Percentiles rank a stretch among this genome's conserved stretches.
Conservation (phyloP, 2,329 filamentous ascomycete species). For the Hypoxylon sp. region DNA sequence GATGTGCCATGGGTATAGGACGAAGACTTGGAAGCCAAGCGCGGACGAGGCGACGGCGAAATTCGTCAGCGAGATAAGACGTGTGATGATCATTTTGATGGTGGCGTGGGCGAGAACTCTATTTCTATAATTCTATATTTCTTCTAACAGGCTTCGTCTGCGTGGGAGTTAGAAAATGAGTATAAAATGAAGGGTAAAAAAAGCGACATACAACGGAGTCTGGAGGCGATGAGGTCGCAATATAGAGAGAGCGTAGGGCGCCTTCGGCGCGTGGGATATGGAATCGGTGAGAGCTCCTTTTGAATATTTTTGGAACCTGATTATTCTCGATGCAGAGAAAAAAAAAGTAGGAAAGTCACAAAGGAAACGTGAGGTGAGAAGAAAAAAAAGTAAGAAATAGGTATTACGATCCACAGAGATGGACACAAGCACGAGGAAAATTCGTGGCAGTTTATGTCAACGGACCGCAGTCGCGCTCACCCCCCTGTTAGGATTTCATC, state of each 20-base stretch:
- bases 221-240: constrained; percentile 33
- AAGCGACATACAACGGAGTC: constrained; percentile 33
- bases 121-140: constrained; percentile 26
- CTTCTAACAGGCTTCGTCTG: constrained; percentile 35
- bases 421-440: constrained; percentile 27
- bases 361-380: constrained; percentile 24
- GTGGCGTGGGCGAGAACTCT: constrained; percentile 22
- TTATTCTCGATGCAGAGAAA: constrained; percentile 26
- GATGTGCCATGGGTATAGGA: constrained; percentile 80
- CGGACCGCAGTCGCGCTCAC: constrained; percentile 32
- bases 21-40: constrained; percentile 76
- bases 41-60: constrained; percentile 76
- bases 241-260: constrained; percentile 44
- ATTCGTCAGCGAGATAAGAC: constrained; percentile 72
- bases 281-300: constrained; percentile 27
- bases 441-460: constrained; percentile 36
- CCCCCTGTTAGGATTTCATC: constrained; percentile 43
- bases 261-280: constrained; percentile 33
- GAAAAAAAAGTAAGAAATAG: constrained; percentile 33
- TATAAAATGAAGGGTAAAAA: constrained; percentile 8
- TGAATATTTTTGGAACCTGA: constrained; percentile 24
- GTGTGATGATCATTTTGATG: constrained; percentile 58
- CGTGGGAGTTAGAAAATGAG: constrained; percentile 25
- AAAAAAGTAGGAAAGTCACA: constrained; percentile 8
- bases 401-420: constrained; percentile 26